phyloP scores from a whole-genome alignment of 2,329 filamentous ascomycete genomes.

The Fusarium pininemorale region DNA sequence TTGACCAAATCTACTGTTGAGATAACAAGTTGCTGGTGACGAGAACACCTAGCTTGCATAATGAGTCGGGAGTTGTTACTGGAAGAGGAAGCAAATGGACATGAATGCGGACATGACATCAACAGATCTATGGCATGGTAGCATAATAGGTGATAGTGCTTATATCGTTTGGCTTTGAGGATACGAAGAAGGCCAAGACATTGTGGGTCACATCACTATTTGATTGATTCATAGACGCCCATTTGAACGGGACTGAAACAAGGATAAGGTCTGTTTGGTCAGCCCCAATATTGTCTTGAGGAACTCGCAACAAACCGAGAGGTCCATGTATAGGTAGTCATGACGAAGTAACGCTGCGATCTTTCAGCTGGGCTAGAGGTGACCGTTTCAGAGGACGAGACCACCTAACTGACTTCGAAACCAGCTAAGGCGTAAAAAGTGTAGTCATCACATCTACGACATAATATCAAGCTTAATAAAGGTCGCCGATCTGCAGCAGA shows the following conservation, averaged over 20 bases:
- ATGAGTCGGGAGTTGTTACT: background rate
- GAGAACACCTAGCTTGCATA: background rate
- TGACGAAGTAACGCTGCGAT: constrained; percentile 10
- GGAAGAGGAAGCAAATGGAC: background rate
- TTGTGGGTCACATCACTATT: constrained; percentile 18
- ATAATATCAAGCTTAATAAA: constrained; percentile 6
- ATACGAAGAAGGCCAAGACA: background rate
- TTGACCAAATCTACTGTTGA: background rate
- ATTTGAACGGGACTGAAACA: constrained; percentile 16
- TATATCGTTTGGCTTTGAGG: constrained; percentile 13
- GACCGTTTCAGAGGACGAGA: constrained; percentile 9
- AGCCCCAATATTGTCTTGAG: background rate
- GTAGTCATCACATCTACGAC: constrained; percentile 14
- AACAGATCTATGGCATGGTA: background rate
- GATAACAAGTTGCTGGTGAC: background rate
- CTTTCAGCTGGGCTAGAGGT: constrained; percentile 21
- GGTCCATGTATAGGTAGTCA: background rate
- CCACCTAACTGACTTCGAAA: constrained; percentile 19
- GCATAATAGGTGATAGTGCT: constrained; percentile 4
- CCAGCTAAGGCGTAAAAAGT: constrained; percentile 9
- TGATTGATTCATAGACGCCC: constrained; percentile 6
- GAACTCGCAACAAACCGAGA: constrained; percentile 31
- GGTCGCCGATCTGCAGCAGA: constrained; percentile 20
- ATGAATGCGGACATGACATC: background rate
- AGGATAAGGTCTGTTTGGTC: constrained; percentile 1